Percentiles rank a stretch among this genome's conserved stretches.
phyloP scores from a whole-genome alignment of 345 rosid species.

The Hibiscus tridactylites region DNA sequence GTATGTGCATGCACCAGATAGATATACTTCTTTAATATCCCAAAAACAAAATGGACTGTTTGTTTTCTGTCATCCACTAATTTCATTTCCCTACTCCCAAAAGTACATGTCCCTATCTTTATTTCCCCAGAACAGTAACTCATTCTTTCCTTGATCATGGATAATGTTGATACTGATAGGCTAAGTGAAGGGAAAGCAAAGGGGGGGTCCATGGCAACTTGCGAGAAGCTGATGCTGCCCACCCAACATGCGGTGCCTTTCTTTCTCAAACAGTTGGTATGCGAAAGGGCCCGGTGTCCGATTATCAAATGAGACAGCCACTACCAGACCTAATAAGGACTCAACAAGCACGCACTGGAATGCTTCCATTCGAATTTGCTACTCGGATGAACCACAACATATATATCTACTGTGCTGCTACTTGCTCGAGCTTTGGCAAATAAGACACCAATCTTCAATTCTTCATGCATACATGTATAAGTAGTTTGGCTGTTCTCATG shows the following conservation, averaged over 20 bases:
- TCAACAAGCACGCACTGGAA: not conserved
- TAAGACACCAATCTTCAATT: not conserved
- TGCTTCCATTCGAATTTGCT: not conserved
- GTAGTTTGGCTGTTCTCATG: not conserved
- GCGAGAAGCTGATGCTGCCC: slow-evolving; percentile 1
- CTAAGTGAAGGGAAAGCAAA: slow-evolving; percentile 2
- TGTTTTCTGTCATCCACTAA: not conserved
- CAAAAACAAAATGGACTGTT: not conserved
- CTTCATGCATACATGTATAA: not conserved
- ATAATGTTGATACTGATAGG: slow-evolving; percentile 10
- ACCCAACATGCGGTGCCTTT: not conserved
- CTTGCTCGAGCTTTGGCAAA: not conserved
- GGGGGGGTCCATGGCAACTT: slow-evolving; percentile 8
- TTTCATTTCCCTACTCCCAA: not conserved
- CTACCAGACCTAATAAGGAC: not conserved
- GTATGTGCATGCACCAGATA: not conserved
- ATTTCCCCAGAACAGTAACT: not conserved
- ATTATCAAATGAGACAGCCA: not conserved
- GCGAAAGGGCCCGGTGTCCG: not conserved
- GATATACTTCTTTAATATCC: not conserved
- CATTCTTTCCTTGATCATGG: not conserved
- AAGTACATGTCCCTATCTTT: not conserved
- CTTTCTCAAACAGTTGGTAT: not conserved
- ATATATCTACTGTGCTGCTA: not conserved
- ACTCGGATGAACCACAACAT: not conserved